Evolutionary conservation across 176 grass and related monocot genomes (phyloP), one percentile per base, ranked within the genome.

Genomic region (Carex myosuroides): DNA sequence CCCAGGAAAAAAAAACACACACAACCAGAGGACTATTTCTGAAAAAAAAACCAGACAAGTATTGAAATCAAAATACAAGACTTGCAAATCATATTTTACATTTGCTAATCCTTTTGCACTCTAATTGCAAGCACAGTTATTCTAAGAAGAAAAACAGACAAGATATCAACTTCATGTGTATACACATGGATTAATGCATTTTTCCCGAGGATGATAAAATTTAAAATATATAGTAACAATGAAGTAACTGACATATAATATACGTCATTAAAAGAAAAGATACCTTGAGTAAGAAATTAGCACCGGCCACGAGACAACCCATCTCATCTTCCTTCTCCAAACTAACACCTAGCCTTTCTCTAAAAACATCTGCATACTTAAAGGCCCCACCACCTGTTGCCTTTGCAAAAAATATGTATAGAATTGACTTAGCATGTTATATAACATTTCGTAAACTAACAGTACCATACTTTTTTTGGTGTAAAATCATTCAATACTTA

Each of bases 261-360:
- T 52, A 81, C 63, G 65, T 72, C 59, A 80, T 41, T 70, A 33
- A 32, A 90, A 86, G 63, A 71, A 13, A 87, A 84, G 52, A 90
- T 77, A 98, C 95, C 91, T 95, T 98, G 46, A 98, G 95, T 88
- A 98, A 91, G 87, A 98, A 98, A 89, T 98, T 98, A 81, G 95
- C 92, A 76, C 95, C 95, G 76, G 91, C 76, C 79, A 98, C 95
- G 87, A 98, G 95, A 64, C 95, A 95, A 86, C 88, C 89, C 95
- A 98, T 98, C 93, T 98, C 95, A 67, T 98, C 95, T 90, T 98
- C 95, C 89, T 98, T 98, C 82, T 98, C 95, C 88, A 98, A 87
- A 85, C 92, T 95, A 88, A 98, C 86, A 83, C 95, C 95, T 79
- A 98, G 86, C 81, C 89, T 92, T 86, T 98, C 95, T 84, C 88